Evolutionary conservation across 768 basidiomycete species (phyloP).

Genomic region (Hemileccinum rubropunctum): DNA sequence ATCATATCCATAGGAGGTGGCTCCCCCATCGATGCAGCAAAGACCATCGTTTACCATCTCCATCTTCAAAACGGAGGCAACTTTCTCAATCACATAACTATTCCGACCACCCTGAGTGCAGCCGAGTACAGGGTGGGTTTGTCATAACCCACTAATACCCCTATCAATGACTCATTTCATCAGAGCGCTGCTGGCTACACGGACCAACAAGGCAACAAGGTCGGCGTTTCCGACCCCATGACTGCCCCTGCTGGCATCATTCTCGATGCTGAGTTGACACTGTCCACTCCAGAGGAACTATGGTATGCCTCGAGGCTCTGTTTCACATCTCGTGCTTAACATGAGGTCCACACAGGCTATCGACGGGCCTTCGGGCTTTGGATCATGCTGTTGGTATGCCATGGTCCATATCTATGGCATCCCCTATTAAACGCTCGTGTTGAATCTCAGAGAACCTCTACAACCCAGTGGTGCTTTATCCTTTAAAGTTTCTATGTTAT

Average conservation of each 20-base stretch:
- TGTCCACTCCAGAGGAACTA: slow-evolving; percentile 69
- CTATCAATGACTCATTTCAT: slow-evolving; percentile 1
- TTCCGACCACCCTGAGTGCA: slow-evolving; percentile 80
- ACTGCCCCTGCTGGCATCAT: slow-evolving; percentile 73
- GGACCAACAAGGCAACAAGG: slow-evolving; percentile 66
- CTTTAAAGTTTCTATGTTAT: slow-evolving; percentile 63
- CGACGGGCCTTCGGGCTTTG: slow-evolving; percentile 74
- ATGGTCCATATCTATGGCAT: background rate
- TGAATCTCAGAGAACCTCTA: slow-evolving; percentile 52
- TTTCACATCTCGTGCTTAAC: slow-evolving; percentile 7
- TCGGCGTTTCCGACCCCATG: slow-evolving; percentile 47
- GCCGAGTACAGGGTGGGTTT: slow-evolving; percentile 65
- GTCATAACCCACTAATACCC: background rate
- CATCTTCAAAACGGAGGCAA: slow-evolving; percentile 54
- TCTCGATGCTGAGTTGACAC: slow-evolving; percentile 71
- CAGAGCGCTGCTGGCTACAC: slow-evolving; percentile 71
- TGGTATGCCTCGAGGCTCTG: slow-evolving; percentile 44
- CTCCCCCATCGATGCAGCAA: slow-evolving; percentile 76
- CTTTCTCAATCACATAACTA: slow-evolving; percentile 65
- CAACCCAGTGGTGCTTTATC: slow-evolving; percentile 50
- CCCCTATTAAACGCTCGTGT: background rate
- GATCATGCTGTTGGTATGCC: slow-evolving; percentile 73
- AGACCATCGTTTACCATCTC: slow-evolving; percentile 64
- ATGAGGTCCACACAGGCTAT: slow-evolving; percentile 49
- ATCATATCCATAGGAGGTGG: slow-evolving; percentile 78